Evolutionary conservation across 192 early-diverging fungal genomes (phyloP), one percentile per base, ranked within the genome.

Genomic region (Allomyces macrogynus): DNA sequence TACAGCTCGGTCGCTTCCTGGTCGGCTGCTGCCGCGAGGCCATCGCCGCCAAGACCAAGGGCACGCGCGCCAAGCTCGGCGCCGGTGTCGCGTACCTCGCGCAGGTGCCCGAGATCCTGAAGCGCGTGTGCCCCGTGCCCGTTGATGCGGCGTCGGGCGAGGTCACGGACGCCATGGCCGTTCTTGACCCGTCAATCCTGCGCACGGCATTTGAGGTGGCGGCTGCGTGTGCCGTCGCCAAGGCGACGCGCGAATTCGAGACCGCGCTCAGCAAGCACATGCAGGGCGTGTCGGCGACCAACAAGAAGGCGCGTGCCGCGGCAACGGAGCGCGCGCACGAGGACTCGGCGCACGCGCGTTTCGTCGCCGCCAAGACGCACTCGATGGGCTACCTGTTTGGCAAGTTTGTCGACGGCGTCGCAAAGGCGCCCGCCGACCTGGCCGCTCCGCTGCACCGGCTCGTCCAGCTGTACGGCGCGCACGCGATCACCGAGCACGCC

Each of bases 1-100:
- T 93, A 62, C 91, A 93, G 75, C 84, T 84, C 40, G 89, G 89
- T 54, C 84, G 90, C 64, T 93, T 90, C 67, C 80, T 93, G 67
- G 84, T 90, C 32, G 78, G 81, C 62, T 83, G 80, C 24, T 84
- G 81, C 63, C 78, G 81, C 44, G 83, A 85, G 42, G 82, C 81
- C 60, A 73, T 80, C 44, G 84, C 85, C 65, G 87, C 87, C 67
- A 88, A 89, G 79, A 77, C 81, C 23, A 73, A 14, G 16, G 20
- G 20, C 16, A n/a, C 16, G 16, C 12, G 73, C 20, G 71, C 70
- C 60, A 61, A 54, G 14, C 79, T 90, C 71, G 81, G 86, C 10
- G 80, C 76, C 61, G 90, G 90, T 65, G 85, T 91, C 64, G 71
- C 73, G 16, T 93, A 93, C 69, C 78, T 93, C 60, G 82, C 81